These are phyloP conservation scores for Fagus crenata DNA, from an alignment of 306 rosid species.

Conservation along the genomic window DNA sequence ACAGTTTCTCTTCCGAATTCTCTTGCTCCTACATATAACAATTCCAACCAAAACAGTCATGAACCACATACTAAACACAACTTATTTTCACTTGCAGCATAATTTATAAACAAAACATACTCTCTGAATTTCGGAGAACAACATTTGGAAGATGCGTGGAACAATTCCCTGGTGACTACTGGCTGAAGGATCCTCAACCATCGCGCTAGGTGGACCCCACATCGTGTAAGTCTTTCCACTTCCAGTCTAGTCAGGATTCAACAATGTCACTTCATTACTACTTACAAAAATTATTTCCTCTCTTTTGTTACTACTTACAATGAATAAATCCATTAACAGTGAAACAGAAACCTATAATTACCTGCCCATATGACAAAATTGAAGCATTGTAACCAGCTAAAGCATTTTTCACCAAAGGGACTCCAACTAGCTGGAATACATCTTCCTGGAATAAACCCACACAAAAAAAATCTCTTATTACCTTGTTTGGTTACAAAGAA, in stretches of 20 bases:
- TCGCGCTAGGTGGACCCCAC: slow-evolving; percentile 93
- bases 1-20: slow-evolving; percentile 65
- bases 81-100: background rate
- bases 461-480: slow-evolving; percentile 22
- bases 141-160: slow-evolving; percentile 77
- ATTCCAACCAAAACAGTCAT: slow-evolving; percentile 30
- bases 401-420: slow-evolving; percentile 76
- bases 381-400: slow-evolving; percentile 92
- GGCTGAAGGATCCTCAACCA: slow-evolving; percentile 64
- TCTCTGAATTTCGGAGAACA: slow-evolving; percentile 75
- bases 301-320: too few relatives aligned
- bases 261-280: background rate
- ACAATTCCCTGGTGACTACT: slow-evolving; percentile 69
- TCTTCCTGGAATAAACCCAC: slow-evolving; percentile 60
- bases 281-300: too few relatives aligned
- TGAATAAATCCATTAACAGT: background rate
- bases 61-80: background rate
- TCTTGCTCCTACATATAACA: slow-evolving; percentile 56
- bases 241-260: slow-evolving; percentile 58
- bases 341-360: slow-evolving; percentile 29
- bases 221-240: slow-evolving; percentile 90
- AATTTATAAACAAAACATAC: slow-evolving; percentile 44
- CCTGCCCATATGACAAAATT: slow-evolving; percentile 89
- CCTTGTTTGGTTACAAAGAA: slow-evolving; percentile 16
- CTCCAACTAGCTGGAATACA: slow-evolving; percentile 69